These are phyloP conservation scores for Diaporthe longicolla DNA, from an alignment of 2,329 filamentous ascomycete genomes.

Conservation along the genomic window DNA sequence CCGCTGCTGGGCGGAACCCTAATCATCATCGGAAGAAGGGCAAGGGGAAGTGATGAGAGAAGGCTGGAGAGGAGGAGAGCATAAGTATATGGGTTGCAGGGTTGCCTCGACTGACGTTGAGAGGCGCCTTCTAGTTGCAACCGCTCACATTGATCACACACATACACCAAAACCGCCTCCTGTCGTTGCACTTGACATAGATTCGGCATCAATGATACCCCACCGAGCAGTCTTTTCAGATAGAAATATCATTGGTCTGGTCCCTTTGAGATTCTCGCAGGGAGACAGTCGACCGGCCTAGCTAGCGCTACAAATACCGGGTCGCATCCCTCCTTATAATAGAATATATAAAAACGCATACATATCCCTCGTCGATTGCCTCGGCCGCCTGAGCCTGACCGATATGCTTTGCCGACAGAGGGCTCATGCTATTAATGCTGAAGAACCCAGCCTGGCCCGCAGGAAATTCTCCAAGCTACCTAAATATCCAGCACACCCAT, in stretches of 20 bases:
- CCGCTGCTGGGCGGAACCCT: slow-evolving; percentile 50
- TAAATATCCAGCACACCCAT: too few species aligned
- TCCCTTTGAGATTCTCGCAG: background rate
- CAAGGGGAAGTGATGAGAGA: slow-evolving; percentile 38
- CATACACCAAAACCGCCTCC: background rate
- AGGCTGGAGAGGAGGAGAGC: too few species aligned
- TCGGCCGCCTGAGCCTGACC: background rate
- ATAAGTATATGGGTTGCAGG: background rate
- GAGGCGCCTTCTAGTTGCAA: background rate
- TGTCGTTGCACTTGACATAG: slow-evolving; percentile 23
- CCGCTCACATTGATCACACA: background rate
- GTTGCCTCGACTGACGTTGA: background rate
- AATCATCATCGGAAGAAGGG: slow-evolving; percentile 44
- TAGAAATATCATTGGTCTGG: slow-evolving; percentile 9
- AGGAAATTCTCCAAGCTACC: background rate
- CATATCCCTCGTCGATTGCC: background rate
- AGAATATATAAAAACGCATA: background rate
- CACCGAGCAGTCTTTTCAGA: slow-evolving; percentile 30
- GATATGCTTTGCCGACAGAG: background rate
- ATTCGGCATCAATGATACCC: slow-evolving; percentile 29
- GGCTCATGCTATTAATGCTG: background rate
- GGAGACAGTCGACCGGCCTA: background rate
- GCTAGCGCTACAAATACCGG: background rate
- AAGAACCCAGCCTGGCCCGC: background rate
- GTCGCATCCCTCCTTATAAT: background rate